Conservation (phyloP, 1,139 yeast species). For the Saccharomyces pastorianus region DNA sequence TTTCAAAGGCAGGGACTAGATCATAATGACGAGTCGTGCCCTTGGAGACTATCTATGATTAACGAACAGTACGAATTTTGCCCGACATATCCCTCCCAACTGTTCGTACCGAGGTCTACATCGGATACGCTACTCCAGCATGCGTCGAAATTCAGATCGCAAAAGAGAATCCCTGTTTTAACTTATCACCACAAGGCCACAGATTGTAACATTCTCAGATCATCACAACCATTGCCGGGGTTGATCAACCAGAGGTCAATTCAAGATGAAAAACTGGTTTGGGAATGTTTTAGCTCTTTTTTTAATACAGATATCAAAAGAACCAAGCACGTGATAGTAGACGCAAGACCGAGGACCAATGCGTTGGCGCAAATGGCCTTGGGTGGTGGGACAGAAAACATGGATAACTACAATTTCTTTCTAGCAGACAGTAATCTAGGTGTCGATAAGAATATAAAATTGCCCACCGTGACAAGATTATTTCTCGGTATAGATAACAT, state of each 20-base stretch:
- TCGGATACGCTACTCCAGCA: constrained; percentile 78
- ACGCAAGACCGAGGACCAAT: constrained; percentile 85
- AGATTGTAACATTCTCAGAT: constrained; percentile 74
- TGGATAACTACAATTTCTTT: constrained; percentile 61
- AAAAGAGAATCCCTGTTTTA: constrained; percentile 73
- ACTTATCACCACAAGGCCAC: constrained; percentile 67
- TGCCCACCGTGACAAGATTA: constrained; percentile 37
- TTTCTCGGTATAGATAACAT: constrained; percentile 90
- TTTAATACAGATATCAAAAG: neutral
- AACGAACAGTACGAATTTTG: constrained; percentile 64
- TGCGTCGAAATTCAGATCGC: constrained; percentile 80
- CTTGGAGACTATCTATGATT: constrained; percentile 65
- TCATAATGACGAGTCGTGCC: constrained; percentile 18
- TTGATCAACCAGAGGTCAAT: constrained; percentile 77
- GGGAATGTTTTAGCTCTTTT: constrained; percentile 49
- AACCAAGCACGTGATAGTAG: constrained; percentile 54
- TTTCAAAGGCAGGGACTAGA: constrained; percentile 56
- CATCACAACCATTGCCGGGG: constrained; percentile 92
- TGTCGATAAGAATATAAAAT: neutral
- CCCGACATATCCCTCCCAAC: constrained; percentile 60
- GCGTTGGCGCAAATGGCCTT: constrained; percentile 95
- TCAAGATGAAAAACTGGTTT: constrained; percentile 79
- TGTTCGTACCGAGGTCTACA: constrained; percentile 65
- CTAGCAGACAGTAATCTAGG: neutral
- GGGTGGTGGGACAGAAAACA: constrained; percentile 94